Base-by-base conservation (phyloP, 2,329 filamentous ascomycete genomes). In the Dactylonectria estremocensis region DNA sequence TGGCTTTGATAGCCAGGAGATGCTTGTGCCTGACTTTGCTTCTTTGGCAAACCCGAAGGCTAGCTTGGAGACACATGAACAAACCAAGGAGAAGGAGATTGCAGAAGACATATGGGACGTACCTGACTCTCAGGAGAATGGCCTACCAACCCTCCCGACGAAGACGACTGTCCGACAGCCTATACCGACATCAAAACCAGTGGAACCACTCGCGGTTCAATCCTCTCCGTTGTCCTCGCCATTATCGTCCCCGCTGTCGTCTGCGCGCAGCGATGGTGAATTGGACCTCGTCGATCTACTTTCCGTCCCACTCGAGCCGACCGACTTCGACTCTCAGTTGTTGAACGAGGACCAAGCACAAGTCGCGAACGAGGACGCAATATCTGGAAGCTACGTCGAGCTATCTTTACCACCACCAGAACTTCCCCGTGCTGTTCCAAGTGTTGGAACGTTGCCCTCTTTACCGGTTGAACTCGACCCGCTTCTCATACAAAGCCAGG, bases 1-100 rank as follows among this genome's bases (percentile, higher is more conserved):
- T 70, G 81, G 75, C 61, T 83, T 82, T 68, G 83, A 85, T 64
- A 81, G 77, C 66, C 77, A 82, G 64, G 72, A 78, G 49, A 48
- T 70, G 48, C 28, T 63, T 43, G 43, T 59, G n/a, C 58, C 46
- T 22, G 46, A 31, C 20, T 48, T 60, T 40, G 54, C 57, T 11
- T 28, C 59, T n/a, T 50, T 50, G 13, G 63, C 68, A 48, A 69
- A 24, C 46, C 46, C 22, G 31, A 28, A 52, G 58, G 48, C 24
- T 14, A 50, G 40, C 3, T 18, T 57, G n/a, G 28, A 59, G 24
- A 14, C 6, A 5, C 16, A 3, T 8, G 37, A 50, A 4, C 35
- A 24, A 2, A 50, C 64, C 18, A 57, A 61, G 16, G 56, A 70
- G 14, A 67, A 66, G 22, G 65, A 68, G 18, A 46, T 69, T 5